These are phyloP conservation scores for Aspergillus sp. DNA, from an alignment of 2,329 filamentous ascomycete species.

Conservation along the genomic window DNA sequence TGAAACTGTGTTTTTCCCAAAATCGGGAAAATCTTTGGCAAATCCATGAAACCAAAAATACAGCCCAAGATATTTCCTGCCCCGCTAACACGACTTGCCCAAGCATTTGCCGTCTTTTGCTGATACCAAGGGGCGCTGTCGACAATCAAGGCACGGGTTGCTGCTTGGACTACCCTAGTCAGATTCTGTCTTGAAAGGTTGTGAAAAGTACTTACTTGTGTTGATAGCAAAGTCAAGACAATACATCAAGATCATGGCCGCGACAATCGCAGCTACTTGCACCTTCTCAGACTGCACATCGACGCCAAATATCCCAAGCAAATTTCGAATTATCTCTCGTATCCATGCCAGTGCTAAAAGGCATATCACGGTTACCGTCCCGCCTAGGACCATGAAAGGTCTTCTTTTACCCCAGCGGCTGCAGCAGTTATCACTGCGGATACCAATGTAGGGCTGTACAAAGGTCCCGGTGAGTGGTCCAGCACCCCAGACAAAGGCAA, in stretches of 20 bases:
- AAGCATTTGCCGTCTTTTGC: constrained; percentile 87
- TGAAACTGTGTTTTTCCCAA: constrained; percentile 89
- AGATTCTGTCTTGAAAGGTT: not conserved
- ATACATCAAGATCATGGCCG: constrained; percentile 82
- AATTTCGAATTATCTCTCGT: constrained; percentile 61
- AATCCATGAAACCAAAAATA: constrained; percentile 74
- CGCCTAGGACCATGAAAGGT: constrained; percentile 71
- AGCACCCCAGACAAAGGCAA: constrained; percentile 82
- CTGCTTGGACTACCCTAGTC: constrained; percentile 64
- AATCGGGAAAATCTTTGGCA: constrained; percentile 68
- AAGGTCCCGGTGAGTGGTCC: constrained; percentile 71
- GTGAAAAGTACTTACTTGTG: constrained; percentile 52
- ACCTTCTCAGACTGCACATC: constrained; percentile 57
- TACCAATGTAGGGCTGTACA: constrained; percentile 76
- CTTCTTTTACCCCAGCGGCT: constrained; percentile 69
- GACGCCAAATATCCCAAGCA: constrained; percentile 65
- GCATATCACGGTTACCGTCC: constrained; percentile 60
- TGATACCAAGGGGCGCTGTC: constrained; percentile 89
- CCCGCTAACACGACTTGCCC: constrained; percentile 81
- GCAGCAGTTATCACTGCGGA: constrained; percentile 72
- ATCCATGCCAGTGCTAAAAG: constrained; percentile 69
- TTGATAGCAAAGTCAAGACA: constrained; percentile 92
- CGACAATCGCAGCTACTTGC: constrained; percentile 61
- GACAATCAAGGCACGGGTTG: constrained; percentile 84
- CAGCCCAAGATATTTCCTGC: constrained; percentile 89